Conservation (phyloP, 2,329 filamentous ascomycete genomes). For the Colletotrichum eleusines region DNA sequence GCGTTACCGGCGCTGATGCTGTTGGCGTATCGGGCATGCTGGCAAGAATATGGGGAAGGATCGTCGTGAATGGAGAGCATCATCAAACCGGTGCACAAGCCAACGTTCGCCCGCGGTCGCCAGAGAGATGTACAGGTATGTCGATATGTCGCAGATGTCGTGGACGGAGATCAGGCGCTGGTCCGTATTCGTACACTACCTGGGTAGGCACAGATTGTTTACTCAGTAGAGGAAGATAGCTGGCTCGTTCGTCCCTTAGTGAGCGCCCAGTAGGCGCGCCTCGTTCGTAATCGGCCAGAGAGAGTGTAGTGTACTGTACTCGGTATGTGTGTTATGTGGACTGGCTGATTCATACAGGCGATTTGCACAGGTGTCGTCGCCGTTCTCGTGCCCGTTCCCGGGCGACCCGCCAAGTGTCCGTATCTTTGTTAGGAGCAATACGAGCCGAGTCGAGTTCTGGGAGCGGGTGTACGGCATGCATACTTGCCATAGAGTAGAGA, state of each 20-base stretch:
- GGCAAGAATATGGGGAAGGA: background rate
- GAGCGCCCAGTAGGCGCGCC: constrained; percentile 1
- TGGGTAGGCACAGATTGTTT: no score
- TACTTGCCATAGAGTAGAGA: background rate
- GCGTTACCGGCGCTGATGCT: constrained; percentile 27
- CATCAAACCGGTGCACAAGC: constrained; percentile 20
- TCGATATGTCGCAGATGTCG: constrained; percentile 2
- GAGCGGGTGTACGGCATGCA: background rate
- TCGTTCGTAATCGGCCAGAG: background rate
- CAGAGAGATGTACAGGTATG: constrained; percentile 1
- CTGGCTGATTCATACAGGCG: constrained; percentile 16
- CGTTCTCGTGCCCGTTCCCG: constrained; percentile 17
- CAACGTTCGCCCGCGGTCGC: constrained; percentile 10
- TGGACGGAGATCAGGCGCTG: background rate
- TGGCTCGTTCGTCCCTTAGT: constrained; percentile 1
- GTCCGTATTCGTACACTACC: no score
- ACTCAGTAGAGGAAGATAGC: background rate
- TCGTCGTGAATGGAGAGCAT: background rate
- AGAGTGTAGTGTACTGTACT: no score
- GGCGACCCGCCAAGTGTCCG: background rate
- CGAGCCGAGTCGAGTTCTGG: constrained; percentile 34
- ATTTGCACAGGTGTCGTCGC: constrained; percentile 11
- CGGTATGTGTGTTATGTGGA: no score
- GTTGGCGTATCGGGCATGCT: constrained; percentile 17
- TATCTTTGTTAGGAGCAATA: constrained; percentile 40